Evolutionary conservation across 495 filamentous ascomycete species (phyloP).

Genomic region (Xylaria sp.): DNA sequence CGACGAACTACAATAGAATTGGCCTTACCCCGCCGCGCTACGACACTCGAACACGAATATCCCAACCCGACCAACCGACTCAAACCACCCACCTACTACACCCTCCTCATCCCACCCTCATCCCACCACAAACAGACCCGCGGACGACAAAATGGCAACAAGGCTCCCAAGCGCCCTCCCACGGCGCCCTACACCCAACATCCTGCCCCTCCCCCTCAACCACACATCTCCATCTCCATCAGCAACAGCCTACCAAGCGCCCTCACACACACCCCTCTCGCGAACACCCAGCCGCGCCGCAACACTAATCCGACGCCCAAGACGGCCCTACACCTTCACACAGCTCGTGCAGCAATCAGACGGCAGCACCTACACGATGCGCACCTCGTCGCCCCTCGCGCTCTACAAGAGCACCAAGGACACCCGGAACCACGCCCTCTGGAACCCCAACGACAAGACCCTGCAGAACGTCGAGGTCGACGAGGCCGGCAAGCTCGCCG

Average conservation of each 20-base stretch:
- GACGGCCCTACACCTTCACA: constrained; percentile 94
- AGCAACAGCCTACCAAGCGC: constrained; percentile 41
- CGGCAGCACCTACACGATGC: constrained; percentile 83
- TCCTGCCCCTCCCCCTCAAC: constrained; percentile 6
- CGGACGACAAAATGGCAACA: constrained; percentile 40
- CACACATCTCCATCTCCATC: too few species aligned
- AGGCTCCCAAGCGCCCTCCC: constrained; percentile 37
- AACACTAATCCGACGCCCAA: constrained; percentile 84
- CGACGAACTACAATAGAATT: not conserved
- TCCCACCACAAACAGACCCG: constrained; percentile 6
- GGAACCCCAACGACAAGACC: constrained; percentile 83
- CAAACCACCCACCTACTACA: not conserved
- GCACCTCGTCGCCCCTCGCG: constrained; percentile 83
- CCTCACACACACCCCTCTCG: constrained; percentile 38
- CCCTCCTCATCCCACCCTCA: not conserved
- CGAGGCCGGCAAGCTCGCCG: constrained; percentile 87
- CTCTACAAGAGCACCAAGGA: constrained; percentile 83
- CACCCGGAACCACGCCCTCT: constrained; percentile 83
- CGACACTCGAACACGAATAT: not conserved
- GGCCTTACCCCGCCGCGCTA: not conserved
- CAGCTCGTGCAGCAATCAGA: constrained; percentile 95
- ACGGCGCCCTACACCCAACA: constrained; percentile 37
- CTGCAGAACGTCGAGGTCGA: constrained; percentile 90
- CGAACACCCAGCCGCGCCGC: constrained; percentile 70
- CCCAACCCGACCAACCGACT: not conserved